These are phyloP conservation scores for Elongisporangium prolatum DNA, from an alignment of 352 stramenopile genomes.

Conservation along the genomic window DNA sequence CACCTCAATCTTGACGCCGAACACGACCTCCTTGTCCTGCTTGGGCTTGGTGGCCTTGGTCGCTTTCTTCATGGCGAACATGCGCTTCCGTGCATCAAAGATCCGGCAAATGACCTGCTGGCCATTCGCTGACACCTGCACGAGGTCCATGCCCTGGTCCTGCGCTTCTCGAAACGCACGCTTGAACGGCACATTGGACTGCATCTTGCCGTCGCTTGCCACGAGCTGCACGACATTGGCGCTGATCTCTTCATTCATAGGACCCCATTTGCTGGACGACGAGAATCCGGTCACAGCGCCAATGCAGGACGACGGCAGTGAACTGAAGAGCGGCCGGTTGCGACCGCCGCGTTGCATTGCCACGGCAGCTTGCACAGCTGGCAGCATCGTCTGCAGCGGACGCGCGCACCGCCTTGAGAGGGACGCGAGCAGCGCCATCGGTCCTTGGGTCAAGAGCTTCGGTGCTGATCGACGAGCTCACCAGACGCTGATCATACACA, in stretches of 20 bases:
- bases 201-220: slow-evolving; percentile 44
- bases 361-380: background rate
- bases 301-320: slow-evolving; percentile 1
- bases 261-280: slow-evolving; percentile 34
- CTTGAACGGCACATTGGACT: slow-evolving; percentile 38
- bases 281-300: slow-evolving; percentile 17
- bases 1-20: slow-evolving; percentile 71
- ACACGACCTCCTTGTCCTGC: slow-evolving; percentile 65
- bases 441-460: background rate
- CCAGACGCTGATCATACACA: background rate
- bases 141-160: slow-evolving; percentile 52
- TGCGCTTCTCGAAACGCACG: slow-evolving; percentile 50
- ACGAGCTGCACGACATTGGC: slow-evolving; percentile 52
- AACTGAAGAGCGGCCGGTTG: background rate
- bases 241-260: slow-evolving; percentile 60
- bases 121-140: slow-evolving; percentile 56
- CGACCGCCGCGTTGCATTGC: background rate
- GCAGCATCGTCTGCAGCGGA: slow-evolving; percentile 1
- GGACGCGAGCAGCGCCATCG: slow-evolving; percentile 6
- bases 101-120: slow-evolving; percentile 46
- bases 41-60: slow-evolving; percentile 62
- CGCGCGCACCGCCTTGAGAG: slow-evolving; percentile 5
- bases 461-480: background rate
- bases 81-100: slow-evolving; percentile 73
- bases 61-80: slow-evolving; percentile 67